Evolutionary conservation across 805 yeast species (phyloP).

Genomic region (Lachancea thermotolerans): DNA sequence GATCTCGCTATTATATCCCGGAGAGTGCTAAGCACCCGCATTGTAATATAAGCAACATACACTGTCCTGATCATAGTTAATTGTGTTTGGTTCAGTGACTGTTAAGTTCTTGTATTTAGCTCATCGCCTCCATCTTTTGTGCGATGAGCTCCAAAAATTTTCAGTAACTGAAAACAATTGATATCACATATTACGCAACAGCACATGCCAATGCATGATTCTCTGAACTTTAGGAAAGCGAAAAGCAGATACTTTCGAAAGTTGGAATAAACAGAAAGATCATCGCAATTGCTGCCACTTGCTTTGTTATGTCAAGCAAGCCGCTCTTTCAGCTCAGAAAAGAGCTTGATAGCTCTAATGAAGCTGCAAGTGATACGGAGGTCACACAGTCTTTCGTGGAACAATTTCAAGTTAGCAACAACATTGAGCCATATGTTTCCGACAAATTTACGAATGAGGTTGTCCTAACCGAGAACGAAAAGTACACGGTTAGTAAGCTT

Average conservation of each 20-base stretch:
- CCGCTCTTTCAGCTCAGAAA: conserved; percentile 30
- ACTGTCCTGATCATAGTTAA: conserved; percentile 32
- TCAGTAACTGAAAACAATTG: conserved; percentile 25
- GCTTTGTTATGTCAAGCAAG: conserved; percentile 8
- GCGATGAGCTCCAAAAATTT: conserved; percentile 42
- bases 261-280: too few relatives aligned
- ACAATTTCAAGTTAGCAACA: conserved; percentile 3
- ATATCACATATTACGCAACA: too few relatives aligned
- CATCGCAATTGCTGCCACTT: too few relatives aligned
- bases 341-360: conserved; percentile 29
- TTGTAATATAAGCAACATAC: conserved; percentile 19
- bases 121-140: background rate
- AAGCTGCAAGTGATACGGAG: conserved; percentile 27
- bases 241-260: too few relatives aligned
- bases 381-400: conserved; percentile 8
- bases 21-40: background rate
- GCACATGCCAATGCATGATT: too few relatives aligned
- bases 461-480: conserved; percentile 28
- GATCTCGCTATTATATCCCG: background rate
- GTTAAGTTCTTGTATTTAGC: background rate
- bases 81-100: background rate
- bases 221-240: too few relatives aligned
- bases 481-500: conserved; percentile 22
- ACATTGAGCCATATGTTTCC: conserved; percentile 3
- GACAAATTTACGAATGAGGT: conserved; percentile 8